These are phyloP conservation scores for Alternaria panax DNA, from an alignment of 2,329 filamentous ascomycete genomes.

Conservation along the genomic window DNA sequence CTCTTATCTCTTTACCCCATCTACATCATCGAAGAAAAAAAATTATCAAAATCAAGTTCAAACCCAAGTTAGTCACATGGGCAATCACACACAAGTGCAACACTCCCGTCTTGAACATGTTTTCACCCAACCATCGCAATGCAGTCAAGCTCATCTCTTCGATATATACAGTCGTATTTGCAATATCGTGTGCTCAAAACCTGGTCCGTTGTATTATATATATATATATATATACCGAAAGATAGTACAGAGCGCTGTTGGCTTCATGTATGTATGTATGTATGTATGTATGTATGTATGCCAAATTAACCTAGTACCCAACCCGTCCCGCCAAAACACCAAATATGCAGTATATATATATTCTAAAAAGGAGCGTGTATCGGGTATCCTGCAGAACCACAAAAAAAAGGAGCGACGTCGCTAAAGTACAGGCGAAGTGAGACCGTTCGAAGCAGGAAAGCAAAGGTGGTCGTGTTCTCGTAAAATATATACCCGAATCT, in stretches of 20 bases:
- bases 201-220: not conserved
- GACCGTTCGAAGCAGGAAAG: not conserved
- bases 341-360: not conserved
- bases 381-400: not conserved
- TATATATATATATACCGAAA: slow-evolving; percentile 6
- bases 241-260: slow-evolving; percentile 5
- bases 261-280: not conserved
- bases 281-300: not conserved
- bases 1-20: not conserved
- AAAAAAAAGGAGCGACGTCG: not conserved
- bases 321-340: not conserved
- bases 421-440: not conserved
- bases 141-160: too few relatives aligned
- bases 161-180: too few relatives aligned
- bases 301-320: not conserved
- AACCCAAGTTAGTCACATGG: not conserved
- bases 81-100: too few relatives aligned
- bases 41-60: not conserved
- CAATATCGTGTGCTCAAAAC: too few relatives aligned
- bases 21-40: too few relatives aligned
- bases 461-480: not conserved
- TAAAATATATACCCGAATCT: not conserved
- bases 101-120: too few relatives aligned
- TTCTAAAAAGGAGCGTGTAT: not conserved
- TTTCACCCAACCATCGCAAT: too few relatives aligned